These are phyloP conservation scores for Picea abies DNA, from an alignment of 83 land plant species.

Conservation along the genomic window DNA sequence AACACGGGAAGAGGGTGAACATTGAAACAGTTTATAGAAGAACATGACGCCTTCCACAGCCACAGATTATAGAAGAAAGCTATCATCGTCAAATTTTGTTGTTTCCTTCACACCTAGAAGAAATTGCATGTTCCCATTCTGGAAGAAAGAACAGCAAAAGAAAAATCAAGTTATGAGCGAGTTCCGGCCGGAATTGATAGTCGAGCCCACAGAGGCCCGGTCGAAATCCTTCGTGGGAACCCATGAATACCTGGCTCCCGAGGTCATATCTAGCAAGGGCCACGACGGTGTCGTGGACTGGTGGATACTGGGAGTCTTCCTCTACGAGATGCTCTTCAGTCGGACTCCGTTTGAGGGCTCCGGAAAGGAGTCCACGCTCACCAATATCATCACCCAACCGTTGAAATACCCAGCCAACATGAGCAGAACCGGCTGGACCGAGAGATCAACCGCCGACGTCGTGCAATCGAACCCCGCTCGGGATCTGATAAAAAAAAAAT, in stretches of 20 bases:
- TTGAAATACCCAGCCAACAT: background rate
- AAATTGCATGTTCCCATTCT: background rate
- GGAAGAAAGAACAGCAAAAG: background rate
- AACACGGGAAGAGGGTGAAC: too few species aligned
- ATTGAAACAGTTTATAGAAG: too few species aligned
- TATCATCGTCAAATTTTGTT: background rate
- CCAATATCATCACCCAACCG: background rate
- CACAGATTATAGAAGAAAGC: background rate
- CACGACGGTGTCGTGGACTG: slow-evolving; percentile 39
- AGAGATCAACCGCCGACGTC: slow-evolving; percentile 18
- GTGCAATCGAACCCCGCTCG: slow-evolving; percentile 34
- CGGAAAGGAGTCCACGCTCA: too few species aligned
- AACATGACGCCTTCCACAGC: background rate
- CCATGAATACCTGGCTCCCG: slow-evolving; percentile 54
- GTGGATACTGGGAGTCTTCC: slow-evolving; percentile 53
- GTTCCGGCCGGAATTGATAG: slow-evolving; percentile 20
- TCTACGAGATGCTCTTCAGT: slow-evolving; percentile 45
- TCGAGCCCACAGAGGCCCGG: slow-evolving; percentile 29
- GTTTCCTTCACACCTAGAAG: background rate
- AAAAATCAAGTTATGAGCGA: background rate
- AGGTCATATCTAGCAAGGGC: slow-evolving; percentile 30
- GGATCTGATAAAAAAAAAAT: slow-evolving; percentile 34
- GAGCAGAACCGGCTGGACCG: slow-evolving; percentile 26
- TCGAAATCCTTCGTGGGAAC: slow-evolving; percentile 20
- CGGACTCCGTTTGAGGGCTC: slow-evolving; percentile 42